Base-by-base conservation (phyloP, 2,329 filamentous ascomycete genomes). In the Pseudogymnoascus verrucosus region DNA sequence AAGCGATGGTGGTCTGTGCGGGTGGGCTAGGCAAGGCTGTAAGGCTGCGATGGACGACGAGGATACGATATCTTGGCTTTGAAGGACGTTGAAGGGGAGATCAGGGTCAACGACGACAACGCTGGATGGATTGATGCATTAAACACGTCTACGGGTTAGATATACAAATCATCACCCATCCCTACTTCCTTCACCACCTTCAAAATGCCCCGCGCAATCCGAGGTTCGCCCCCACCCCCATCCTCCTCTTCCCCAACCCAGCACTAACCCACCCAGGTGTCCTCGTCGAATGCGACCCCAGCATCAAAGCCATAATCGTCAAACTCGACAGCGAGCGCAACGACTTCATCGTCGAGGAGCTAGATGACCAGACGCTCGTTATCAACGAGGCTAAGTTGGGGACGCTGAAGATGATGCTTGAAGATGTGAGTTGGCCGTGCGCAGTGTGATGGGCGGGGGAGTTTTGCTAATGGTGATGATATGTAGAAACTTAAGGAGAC, bases 251-350 rank as follows among this genome's bases (percentile, higher is more conserved):
- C 23, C 19, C 36, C 2, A 12, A 16, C n/a, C 14, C 0, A 6
- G 1, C 1, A 12, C 28, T 26, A 34, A 60, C 34, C 51, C n/a
- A 16, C 54, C 19, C 65, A 81, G 89, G 89, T 66, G 87, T 90
- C 28, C 82, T 93, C 67, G 86, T 93, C 75, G 85, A 91, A 75
- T 91, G 89, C 76, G 90, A 93, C 73, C 88, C 90, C n/a, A 90
- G 89, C 51, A 92, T 93, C 81, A 93, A 92, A 76, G 89, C 90
- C 67, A 91, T 93, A 78, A 88, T 93, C 71, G 80, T 90, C 69
- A 89, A 87, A 71, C 89, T 93, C 69, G 88, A 93, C 75, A 83
- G 79, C 70, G 79, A 84, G 64, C 81, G 82, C 68, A 86, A 92
- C 75, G 85, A 88, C 67, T 90, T 86, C 74, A 89, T 93, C 71